A percentile compares a stretch with the other conserved stretches of the same genome.
These are phyloP conservation scores for Bassia scoparia DNA, from an alignment of 148 eudicot species.

Conservation along the genomic window DNA sequence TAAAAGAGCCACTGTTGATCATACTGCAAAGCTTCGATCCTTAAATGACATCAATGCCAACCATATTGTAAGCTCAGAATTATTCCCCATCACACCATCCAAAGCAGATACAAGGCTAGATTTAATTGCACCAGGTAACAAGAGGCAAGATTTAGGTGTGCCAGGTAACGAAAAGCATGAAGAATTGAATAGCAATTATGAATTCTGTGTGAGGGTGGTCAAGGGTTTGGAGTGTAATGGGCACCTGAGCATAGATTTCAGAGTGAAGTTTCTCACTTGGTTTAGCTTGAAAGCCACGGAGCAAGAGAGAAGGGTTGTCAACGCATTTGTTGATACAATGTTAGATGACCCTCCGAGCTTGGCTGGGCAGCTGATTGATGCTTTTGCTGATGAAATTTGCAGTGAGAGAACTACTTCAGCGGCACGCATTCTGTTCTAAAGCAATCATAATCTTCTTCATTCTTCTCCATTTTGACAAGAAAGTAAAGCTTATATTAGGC, in stretches of 20 bases:
- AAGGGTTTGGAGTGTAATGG: constrained; percentile 47
- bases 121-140: constrained; percentile 15
- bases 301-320: constrained; percentile 52
- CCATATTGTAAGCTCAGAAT: constrained; percentile 24
- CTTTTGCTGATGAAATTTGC: constrained; percentile 48
- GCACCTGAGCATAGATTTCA: constrained; percentile 40
- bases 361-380: constrained; percentile 62
- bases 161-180: constrained; percentile 18
- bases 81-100: constrained; percentile 45
- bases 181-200: constrained; percentile 34
- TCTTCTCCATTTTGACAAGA: neutral
- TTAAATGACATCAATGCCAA: constrained; percentile 24
- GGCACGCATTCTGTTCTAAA: constrained; percentile 1
- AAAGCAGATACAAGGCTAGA: constrained; percentile 36
- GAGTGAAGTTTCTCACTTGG: constrained; percentile 69
- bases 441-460: neutral
- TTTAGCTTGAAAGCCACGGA: constrained; percentile 59
- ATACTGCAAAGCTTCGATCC: constrained; percentile 21
- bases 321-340: constrained; percentile 48
- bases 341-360: constrained; percentile 53
- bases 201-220: constrained; percentile 49
- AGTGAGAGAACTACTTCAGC: constrained; percentile 22
- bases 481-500: neutral
- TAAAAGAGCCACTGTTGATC: constrained; percentile 11
- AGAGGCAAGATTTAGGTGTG: constrained; percentile 16